These are phyloP conservation scores for Hippophae rhamnoides DNA, from an alignment of 306 rosid genomes.

Conservation along the genomic window DNA sequence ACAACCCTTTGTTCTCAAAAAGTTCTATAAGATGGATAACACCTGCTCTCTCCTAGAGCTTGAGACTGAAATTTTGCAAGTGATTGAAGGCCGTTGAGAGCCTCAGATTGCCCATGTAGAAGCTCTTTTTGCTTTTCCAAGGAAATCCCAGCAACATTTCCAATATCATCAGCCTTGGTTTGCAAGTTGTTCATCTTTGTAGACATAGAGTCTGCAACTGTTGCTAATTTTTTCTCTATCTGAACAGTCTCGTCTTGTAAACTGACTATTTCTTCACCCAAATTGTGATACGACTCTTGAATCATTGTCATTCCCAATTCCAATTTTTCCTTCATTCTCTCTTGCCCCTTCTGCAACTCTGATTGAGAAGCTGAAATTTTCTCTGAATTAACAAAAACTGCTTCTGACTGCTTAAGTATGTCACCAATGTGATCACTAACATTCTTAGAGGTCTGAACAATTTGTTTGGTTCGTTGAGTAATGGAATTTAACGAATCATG, in stretches of 20 bases:
- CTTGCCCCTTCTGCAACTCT: constrained; percentile 52
- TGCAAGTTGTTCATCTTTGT: constrained; percentile 44
- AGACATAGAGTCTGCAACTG: constrained; percentile 57
- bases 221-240: constrained; percentile 41
- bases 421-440: constrained; percentile 33
- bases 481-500: constrained; percentile 37
- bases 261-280: constrained; percentile 41
- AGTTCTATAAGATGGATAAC: background rate
- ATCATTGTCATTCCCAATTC: constrained; percentile 46
- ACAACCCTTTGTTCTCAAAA: too few species aligned
- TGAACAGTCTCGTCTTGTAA: constrained; percentile 40
- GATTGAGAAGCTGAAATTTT: constrained; percentile 47
- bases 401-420: constrained; percentile 43
- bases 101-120: constrained; percentile 59
- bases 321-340: constrained; percentile 37
- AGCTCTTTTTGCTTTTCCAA: constrained; percentile 60
- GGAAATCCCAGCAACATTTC: constrained; percentile 49
- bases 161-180: constrained; percentile 56
- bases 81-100: constrained; percentile 43
- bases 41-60: constrained; percentile 74
- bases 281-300: constrained; percentile 36
- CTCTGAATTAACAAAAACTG: constrained; percentile 41
- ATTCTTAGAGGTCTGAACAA: constrained; percentile 32
- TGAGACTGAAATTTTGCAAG: constrained; percentile 44
- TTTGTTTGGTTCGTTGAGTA: constrained; percentile 26